Evolutionary conservation across 352 stramenopile genomes (phyloP).

Genomic region (Phytophthora melonis): DNA sequence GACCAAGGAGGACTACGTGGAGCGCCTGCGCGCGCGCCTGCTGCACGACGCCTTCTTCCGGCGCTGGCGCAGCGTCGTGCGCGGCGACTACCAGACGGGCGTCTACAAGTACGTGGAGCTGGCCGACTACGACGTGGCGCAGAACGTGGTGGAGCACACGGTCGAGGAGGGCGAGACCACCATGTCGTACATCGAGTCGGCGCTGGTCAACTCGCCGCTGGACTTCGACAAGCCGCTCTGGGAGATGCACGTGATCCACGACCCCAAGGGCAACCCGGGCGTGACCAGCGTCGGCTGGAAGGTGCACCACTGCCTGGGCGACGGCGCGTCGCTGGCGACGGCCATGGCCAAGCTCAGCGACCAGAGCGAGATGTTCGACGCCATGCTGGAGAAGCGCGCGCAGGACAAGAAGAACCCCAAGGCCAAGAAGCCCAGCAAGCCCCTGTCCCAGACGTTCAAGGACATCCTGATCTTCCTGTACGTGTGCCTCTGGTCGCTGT

Average conservation of each 20-base stretch:
- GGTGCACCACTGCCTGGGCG: conserved; percentile 82
- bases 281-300: conserved; percentile 74
- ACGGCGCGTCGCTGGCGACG: conserved; percentile 71
- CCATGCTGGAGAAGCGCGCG: conserved; percentile 64
- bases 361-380: conserved; percentile 68
- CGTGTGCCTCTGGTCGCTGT: conserved; percentile 64
- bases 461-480: conserved; percentile 40
- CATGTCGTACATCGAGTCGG: conserved; percentile 71
- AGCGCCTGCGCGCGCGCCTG: conserved; percentile 63
- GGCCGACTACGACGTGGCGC: conserved; percentile 56
- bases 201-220: conserved; percentile 72
- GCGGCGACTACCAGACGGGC: conserved; percentile 45
- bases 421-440: conserved; percentile 43
- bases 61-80: conserved; percentile 75
- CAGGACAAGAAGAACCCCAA: conserved; percentile 42
- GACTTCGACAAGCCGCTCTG: conserved; percentile 78
- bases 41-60: conserved; percentile 68
- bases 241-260: conserved; percentile 75
- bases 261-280: conserved; percentile 34
- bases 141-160: conserved; percentile 68
- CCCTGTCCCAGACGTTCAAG: conserved; percentile 34
- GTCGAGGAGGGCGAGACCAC: conserved; percentile 62
- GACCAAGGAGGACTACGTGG: conserved; percentile 52
- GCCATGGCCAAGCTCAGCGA: conserved; percentile 79
- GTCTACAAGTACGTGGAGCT: conserved; percentile 70